phyloP scores from a whole-genome alignment of 2,329 filamentous ascomycete genomes.

The Colletotrichum sp. region DNA sequence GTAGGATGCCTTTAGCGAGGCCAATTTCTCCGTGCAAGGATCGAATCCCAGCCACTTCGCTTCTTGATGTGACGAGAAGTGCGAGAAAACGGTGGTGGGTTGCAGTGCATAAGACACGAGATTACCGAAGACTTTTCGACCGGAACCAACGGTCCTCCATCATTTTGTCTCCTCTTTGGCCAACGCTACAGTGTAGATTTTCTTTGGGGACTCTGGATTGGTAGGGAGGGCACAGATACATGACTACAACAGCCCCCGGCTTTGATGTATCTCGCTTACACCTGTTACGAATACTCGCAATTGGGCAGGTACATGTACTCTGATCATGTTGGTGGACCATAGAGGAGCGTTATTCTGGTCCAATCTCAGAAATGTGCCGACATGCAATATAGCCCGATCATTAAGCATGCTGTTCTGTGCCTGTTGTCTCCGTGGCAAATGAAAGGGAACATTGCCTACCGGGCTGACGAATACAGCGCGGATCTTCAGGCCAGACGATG shows the following conservation, averaged over 20 bases:
- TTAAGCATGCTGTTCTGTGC: background rate
- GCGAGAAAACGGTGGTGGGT: background rate
- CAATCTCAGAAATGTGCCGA: background rate
- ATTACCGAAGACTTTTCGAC: background rate
- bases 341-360: background rate
- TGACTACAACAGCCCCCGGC: background rate
- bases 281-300: background rate
- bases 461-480: background rate
- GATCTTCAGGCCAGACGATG: background rate
- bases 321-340: background rate
- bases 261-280: background rate
- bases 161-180: background rate
- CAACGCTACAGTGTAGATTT: background rate
- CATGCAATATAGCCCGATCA: background rate
- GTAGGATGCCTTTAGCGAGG: background rate
- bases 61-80: background rate
- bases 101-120: background rate
- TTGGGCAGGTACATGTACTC: background rate
- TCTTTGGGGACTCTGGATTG: background rate
- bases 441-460: background rate
- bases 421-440: background rate
- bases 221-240: background rate
- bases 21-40: background rate
- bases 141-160: background rate
- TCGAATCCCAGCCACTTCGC: background rate